Percentiles rank a stretch among this genome's conserved stretches.
Evolutionary conservation across 176 grass and related monocot genomes (phyloP).

Genomic region (Elaeis guineensis): DNA sequence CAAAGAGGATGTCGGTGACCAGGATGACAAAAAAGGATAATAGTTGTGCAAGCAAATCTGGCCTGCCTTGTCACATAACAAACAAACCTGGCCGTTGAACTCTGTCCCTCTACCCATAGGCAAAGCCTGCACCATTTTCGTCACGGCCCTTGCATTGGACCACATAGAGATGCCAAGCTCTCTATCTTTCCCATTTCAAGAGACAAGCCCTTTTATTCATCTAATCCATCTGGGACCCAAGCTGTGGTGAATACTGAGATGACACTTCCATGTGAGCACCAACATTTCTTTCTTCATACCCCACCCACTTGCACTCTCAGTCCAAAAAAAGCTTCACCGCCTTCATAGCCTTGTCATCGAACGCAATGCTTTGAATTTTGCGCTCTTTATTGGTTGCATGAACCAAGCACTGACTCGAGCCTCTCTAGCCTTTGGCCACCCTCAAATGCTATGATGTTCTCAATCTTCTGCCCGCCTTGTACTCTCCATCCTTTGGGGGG

Average conservation of each 20-base stretch:
- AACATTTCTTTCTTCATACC: too few species aligned
- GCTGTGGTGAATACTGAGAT: constrained; percentile 8
- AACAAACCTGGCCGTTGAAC: too few species aligned
- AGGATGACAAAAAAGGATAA: too few species aligned
- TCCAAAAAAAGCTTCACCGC: constrained; percentile 13
- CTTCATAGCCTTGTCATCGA: constrained; percentile 4
- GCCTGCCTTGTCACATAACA: too few species aligned
- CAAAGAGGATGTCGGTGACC: too few species aligned
- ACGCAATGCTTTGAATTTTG: neutral
- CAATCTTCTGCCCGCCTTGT: constrained; percentile 20
- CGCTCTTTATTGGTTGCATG: neutral
- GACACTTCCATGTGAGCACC: constrained; percentile 29
- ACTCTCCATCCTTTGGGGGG: constrained; percentile 11
- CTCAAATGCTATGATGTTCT: constrained; percentile 15
- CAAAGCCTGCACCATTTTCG: too few species aligned
- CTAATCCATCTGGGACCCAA: constrained; percentile 8
- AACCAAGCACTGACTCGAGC: neutral
- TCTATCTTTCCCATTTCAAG: too few species aligned
- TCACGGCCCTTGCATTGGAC: too few species aligned
- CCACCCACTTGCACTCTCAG: constrained; percentile 18
- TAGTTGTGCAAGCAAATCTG: too few species aligned
- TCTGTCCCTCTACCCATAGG: too few species aligned
- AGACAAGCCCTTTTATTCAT: constrained; percentile 6
- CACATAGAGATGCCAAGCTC: too few species aligned
- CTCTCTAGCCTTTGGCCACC: constrained; percentile 12